Evolutionary conservation across 1,139 yeast genomes (phyloP), one percentile per base, ranked within the genome.

Genomic region (Magnusiomyces tetraspermus): DNA sequence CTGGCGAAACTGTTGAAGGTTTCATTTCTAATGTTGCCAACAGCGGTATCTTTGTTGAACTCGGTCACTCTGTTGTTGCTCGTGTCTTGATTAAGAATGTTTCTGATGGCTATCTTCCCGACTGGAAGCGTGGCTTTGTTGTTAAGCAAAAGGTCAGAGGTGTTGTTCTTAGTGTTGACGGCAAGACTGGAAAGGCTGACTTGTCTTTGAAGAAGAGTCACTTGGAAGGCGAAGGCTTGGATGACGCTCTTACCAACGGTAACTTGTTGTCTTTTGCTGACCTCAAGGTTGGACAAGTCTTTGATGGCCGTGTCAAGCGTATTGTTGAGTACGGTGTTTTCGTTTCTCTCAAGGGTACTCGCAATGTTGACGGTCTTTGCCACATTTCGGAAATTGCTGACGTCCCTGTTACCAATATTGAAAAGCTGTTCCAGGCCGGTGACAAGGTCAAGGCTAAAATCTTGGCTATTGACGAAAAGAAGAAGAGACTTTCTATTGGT

Each of bases 301-400:
- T 73, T 60, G 92, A 85, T 64, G 98, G 97, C 65, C 72, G 60
- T n/a, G 64, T 73, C n/a, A 84, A 81, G 64, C 78, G 78, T 55
- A 87, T 84, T 21, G 82, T 90, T 49, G 95, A 87, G 52, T 92
- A 82, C 64, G 98, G 98, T 71, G 95, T 89, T 3, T 90, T 92
- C 65, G 85, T 92, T 48, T 81, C 79, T 59, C 74, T 92, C 55
- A 88, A 83, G 61, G 87, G 85, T 51, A 82, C 94, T 46, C 72
- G 79, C 51, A 80, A 81, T 61, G 76, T 89, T 53, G 80, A 85
- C 62, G 98, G 97, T 53, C 77, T 92, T 60, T 90, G 96, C 62
- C 97, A 92, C 67, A 83, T 77, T 57, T 77, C 92, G 40, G 85
- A 92, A 68, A 84, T 92, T 55, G 83, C 97, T 21, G 97, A 90